Conservation (phyloP, 169 alveolate species). For the Cryptosporidium ryanae region DNA sequence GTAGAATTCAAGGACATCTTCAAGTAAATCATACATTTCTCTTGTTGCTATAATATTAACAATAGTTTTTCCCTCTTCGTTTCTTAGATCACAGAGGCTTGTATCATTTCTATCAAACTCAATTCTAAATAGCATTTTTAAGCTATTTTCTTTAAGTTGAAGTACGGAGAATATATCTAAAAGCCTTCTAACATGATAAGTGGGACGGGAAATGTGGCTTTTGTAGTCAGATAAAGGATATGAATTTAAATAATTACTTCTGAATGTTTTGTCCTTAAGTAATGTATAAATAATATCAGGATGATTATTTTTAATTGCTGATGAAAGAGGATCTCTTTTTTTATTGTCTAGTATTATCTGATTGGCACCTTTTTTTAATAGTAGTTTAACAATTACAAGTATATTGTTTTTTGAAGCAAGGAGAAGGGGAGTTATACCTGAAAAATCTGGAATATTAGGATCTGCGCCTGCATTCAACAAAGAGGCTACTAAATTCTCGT, state of each 20-base stretch:
- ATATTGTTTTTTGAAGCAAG: conserved; percentile 45
- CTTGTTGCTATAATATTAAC: conserved; percentile 44
- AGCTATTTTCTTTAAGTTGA: conserved; percentile 31
- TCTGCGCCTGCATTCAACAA: conserved; percentile 62
- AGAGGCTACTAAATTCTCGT: conserved; percentile 45
- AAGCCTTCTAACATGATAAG: conserved; percentile 56
- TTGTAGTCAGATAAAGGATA: conserved; percentile 43
- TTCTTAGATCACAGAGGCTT: conserved; percentile 54
- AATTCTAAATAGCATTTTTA: conserved; percentile 17
- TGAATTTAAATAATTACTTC: conserved; percentile 37
- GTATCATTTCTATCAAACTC: conserved; percentile 64
- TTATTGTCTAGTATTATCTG: conserved; percentile 38
- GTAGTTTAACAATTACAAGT: conserved; percentile 26
- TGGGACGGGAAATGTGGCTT: conserved; percentile 28
- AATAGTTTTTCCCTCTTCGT: conserved; percentile 53
- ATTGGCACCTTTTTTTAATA: conserved; percentile 48
- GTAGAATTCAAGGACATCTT: conserved; percentile 60
- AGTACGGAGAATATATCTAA: conserved; percentile 46
- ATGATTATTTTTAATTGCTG: conserved; percentile 37
- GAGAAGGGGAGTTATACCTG: conserved; percentile 60
- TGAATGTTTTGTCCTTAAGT: conserved; percentile 35
- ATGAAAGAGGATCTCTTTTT: conserved; percentile 58
- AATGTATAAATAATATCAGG: conserved; percentile 47
- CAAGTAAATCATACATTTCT: conserved; percentile 59
- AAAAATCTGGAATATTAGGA: conserved; percentile 59